These are phyloP conservation scores for Fusarium sp. DNA, from an alignment of 2,329 filamentous ascomycete species.

Conservation along the genomic window DNA sequence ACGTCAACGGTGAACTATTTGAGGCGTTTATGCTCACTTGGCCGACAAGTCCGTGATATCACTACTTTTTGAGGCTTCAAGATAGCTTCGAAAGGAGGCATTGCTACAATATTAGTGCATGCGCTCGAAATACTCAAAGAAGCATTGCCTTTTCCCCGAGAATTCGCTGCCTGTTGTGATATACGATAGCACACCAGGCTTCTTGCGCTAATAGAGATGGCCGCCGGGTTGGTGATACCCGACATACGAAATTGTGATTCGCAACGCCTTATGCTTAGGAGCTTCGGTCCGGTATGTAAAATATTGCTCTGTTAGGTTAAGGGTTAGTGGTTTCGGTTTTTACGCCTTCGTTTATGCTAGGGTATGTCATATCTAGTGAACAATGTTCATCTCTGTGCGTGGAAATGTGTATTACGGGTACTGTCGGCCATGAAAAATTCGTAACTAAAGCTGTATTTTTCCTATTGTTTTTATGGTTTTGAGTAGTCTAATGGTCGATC, in stretches of 20 bases:
- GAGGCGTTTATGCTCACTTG: not conserved
- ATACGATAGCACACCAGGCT: not conserved
- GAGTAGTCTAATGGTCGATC: not conserved
- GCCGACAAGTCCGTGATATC: not conserved
- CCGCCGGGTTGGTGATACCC: not conserved
- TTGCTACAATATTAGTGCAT: not conserved
- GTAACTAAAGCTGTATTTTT: not conserved
- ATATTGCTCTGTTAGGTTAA: not conserved
- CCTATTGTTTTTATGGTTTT: not conserved
- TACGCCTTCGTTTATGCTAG: not conserved
- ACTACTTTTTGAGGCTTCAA: not conserved
- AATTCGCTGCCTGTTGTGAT: not conserved
- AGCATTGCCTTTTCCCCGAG: not conserved
- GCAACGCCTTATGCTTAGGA: too few relatives aligned
- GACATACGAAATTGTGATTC: not conserved
- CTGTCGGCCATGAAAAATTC: not conserved
- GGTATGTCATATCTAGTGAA: not conserved
- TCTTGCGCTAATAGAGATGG: not conserved
- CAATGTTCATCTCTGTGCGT: not conserved
- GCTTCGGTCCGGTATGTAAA: not conserved
- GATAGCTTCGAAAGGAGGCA: not conserved
- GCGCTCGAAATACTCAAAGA: not conserved
- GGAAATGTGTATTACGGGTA: not conserved
- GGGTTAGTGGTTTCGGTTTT: slow-evolving; percentile 1
- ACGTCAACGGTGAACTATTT: not conserved